These are phyloP conservation scores for Candida nonsorbophila DNA, from an alignment of 805 yeast genomes.

Conservation along the genomic window DNA sequence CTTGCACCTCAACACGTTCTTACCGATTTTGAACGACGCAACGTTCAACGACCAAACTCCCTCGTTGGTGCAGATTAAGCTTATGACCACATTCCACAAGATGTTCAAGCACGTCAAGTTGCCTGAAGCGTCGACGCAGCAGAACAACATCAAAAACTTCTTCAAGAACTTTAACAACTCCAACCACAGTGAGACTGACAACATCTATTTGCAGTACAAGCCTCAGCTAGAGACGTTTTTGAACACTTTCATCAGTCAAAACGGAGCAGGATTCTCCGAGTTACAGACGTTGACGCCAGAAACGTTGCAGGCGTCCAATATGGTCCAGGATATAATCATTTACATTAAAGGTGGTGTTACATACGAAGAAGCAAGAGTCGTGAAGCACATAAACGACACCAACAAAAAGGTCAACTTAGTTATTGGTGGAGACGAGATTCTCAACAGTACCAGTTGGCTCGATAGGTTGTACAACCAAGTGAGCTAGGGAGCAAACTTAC, in stretches of 20 bases:
- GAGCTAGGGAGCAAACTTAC: constrained; percentile 40
- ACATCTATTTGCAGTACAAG: constrained; percentile 85
- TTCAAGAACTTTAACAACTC: constrained; percentile 9
- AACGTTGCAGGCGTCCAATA: constrained; percentile 6
- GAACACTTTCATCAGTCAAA: constrained; percentile 12
- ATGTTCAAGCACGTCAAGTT: constrained; percentile 25
- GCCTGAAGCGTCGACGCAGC: constrained; percentile 1
- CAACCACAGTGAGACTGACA: constrained; percentile 46
- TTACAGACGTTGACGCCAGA: constrained; percentile 35
- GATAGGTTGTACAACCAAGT: constrained; percentile 25
- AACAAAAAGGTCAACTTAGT: constrained; percentile 58
- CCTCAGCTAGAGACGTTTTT: constrained; percentile 60
- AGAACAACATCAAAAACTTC: constrained; percentile 11
- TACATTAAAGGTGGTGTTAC: constrained; percentile 87
- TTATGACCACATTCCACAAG: constrained; percentile 24
- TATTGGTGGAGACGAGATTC: constrained; percentile 61
- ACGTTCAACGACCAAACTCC: constrained; percentile 23
- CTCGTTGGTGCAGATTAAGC: constrained; percentile 24
- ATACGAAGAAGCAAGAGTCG: constrained; percentile 83
- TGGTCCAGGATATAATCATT: constrained; percentile 53
- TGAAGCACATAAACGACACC: constrained; percentile 53
- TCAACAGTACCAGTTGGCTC: constrained; percentile 33
- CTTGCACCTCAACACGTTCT: constrained; percentile 15
- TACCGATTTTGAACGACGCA: constrained; percentile 24
- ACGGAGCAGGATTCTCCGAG: constrained; percentile 5